Base-by-base conservation (phyloP, 371 early-diverging fungal genomes). In the Rhizopus sp. region DNA sequence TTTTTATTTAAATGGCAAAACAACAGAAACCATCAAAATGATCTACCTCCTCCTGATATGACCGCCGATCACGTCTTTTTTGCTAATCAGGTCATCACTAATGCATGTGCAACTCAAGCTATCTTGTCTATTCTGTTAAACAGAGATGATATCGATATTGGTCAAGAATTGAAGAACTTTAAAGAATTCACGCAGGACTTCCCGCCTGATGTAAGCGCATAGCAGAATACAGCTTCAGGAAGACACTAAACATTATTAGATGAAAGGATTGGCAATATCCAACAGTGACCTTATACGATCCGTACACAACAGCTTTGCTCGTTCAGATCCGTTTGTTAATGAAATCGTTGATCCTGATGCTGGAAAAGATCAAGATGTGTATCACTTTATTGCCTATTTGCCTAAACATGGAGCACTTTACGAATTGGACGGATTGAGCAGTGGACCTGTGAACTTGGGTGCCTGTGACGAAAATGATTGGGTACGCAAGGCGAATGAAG, bases 51-150 rank as follows among this genome's bases (percentile, higher is more conserved):
- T 23, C 48, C 40, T 7, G 63, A 81, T 30, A 60, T 50, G 5
- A 49, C 63, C 10, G 59, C 65, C 37, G 66, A 77, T 6, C 66
- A 79, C 33, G 82, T 94, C 35, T 93, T 92, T 58, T 94, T 94
- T 73, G 89, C 89, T 13, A 80, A 87, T 39, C 88, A 89, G 70
- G 87, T 83, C 57, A 68, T 71, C 47, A 78, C 88, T 33, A 96
- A 96, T 70, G 96, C 97, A 3, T 96, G 97, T 62, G 95, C 95
- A 10, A 95, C 97, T 0, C 96, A 95, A 71, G 97, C 97, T 3
- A 93, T 96, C 57, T 69, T 96, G 17, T 89, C 91, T 8, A 86
- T 96, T 44, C 68, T 94, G 42, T 66, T 96, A 33, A 96, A 96
- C 67, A 76, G 81, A 34, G 66, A 77, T 9, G 77, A 76, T 45